phyloP scores from a whole-genome alignment of 345 rosid genomes.

The Pelargonium nanum region DNA sequence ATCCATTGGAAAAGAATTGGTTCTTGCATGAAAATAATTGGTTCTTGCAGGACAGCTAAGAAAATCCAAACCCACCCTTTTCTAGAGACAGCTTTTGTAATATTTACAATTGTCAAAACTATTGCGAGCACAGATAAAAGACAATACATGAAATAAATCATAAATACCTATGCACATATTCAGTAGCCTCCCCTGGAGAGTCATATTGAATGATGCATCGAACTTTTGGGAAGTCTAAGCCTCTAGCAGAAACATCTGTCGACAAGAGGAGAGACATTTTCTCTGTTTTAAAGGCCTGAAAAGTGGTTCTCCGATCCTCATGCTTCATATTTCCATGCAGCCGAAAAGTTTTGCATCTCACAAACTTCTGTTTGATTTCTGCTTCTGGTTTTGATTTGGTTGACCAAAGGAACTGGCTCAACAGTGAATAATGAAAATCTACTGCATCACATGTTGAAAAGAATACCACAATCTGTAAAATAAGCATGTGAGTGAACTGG shows the following conservation, averaged over 20 bases:
- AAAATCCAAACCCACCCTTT: too few relatives aligned
- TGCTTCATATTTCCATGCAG: conserved; percentile 96
- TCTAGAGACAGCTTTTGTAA: too few relatives aligned
- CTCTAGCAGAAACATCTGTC: conserved; percentile 90
- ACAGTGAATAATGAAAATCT: conserved; percentile 75
- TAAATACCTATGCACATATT: conserved; percentile 85
- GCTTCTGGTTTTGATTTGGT: conserved; percentile 33
- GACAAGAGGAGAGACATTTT: conserved; percentile 72
- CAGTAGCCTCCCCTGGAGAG: conserved; percentile 98
- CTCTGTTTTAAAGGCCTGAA: conserved; percentile 66
- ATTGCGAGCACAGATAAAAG: too few relatives aligned
- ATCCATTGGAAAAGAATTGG: too few relatives aligned
- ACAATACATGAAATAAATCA: not conserved
- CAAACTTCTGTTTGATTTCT: conserved; percentile 37
- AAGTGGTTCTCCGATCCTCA: conserved; percentile 67
- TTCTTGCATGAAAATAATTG: too few relatives aligned
- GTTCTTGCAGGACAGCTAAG: too few relatives aligned
- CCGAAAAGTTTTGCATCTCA: conserved; percentile 58
- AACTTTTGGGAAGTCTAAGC: conserved; percentile 89
- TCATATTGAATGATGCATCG: conserved; percentile 90
- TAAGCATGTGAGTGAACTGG: conserved; percentile 9
- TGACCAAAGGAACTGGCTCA: conserved; percentile 63
- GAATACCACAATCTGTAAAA: conserved; percentile 81
- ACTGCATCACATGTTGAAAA: conserved; percentile 98
- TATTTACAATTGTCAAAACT: not conserved